Evolutionary conservation across 169 alveolate genomes (phyloP).

Genomic region (Cystoisospora suis): DNA sequence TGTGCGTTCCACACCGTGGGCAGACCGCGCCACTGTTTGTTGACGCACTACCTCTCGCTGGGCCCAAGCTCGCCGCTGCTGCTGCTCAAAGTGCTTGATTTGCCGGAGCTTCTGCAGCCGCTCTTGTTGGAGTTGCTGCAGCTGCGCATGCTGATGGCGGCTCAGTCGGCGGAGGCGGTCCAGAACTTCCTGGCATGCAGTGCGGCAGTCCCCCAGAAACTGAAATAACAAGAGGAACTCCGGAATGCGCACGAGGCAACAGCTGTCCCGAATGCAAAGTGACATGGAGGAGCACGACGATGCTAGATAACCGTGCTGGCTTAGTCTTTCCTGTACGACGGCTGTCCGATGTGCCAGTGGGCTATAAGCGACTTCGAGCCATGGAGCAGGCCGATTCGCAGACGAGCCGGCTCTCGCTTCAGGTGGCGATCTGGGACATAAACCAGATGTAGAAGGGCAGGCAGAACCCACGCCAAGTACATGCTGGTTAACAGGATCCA

Average conservation of each 20-base stretch:
- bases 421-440: no score
- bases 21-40: no score
- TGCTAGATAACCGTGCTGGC: background rate
- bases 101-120: background rate
- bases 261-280: background rate
- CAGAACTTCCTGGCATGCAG: background rate
- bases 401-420: no score
- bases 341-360: background rate
- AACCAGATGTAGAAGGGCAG: no score
- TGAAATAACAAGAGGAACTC: conserved; percentile 14
- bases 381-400: background rate
- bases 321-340: background rate
- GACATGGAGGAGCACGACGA: conserved; percentile 8
- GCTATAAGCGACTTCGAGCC: conserved; percentile 35
- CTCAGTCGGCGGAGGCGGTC: background rate
- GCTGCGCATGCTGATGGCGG: conserved; percentile 20
- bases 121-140: conserved; percentile 4
- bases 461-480: no score
- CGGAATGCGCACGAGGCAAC: conserved; percentile 11
- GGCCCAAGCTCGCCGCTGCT: background rate
- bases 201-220: conserved; percentile 21
- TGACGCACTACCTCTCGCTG: no score
- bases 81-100: background rate
- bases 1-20: no score
- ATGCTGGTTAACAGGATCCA: no score